A percentile compares a stretch with the other conserved stretches of the same genome.
Evolutionary conservation across 176 grass and related monocot species (phyloP).

Genomic region (Oryza coarctata): DNA sequence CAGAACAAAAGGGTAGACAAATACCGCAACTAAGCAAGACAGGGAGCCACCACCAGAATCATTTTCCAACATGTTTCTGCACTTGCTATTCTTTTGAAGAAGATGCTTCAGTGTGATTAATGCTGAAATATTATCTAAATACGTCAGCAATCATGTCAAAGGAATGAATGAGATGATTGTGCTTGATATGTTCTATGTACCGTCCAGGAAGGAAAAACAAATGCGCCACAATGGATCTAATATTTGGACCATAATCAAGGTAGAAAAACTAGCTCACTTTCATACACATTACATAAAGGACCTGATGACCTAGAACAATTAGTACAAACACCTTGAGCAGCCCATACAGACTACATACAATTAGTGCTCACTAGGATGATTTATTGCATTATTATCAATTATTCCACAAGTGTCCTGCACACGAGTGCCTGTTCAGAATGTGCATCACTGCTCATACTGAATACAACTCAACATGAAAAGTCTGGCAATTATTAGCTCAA

Average conservation of each 20-base stretch:
- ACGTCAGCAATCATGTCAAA: background rate
- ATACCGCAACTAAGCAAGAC: conserved; percentile 82
- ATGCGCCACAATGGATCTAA: background rate
- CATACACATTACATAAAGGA: too few species aligned
- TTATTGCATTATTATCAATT: too few species aligned
- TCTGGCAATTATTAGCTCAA: conserved; percentile 6
- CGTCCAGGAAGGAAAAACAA: background rate
- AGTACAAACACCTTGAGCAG: too few species aligned
- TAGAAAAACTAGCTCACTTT: background rate
- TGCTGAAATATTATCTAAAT: background rate
- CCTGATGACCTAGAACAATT: too few species aligned
- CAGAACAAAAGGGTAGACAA: conserved; percentile 19
- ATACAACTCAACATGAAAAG: background rate
- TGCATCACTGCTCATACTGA: too few species aligned
- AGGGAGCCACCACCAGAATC: conserved; percentile 90
- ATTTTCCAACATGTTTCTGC: conserved; percentile 86
- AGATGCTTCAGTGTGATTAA: background rate
- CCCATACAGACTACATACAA: too few species aligned
- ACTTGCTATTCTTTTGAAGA: conserved; percentile 17
- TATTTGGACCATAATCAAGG: background rate
- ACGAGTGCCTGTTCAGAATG: too few species aligned
- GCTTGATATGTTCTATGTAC: background rate
- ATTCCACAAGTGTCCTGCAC: too few species aligned
- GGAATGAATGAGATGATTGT: background rate
- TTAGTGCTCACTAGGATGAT: too few species aligned